phyloP scores from a whole-genome alignment of 176 grass and related monocot species.

The Phyllostachys edulis region DNA sequence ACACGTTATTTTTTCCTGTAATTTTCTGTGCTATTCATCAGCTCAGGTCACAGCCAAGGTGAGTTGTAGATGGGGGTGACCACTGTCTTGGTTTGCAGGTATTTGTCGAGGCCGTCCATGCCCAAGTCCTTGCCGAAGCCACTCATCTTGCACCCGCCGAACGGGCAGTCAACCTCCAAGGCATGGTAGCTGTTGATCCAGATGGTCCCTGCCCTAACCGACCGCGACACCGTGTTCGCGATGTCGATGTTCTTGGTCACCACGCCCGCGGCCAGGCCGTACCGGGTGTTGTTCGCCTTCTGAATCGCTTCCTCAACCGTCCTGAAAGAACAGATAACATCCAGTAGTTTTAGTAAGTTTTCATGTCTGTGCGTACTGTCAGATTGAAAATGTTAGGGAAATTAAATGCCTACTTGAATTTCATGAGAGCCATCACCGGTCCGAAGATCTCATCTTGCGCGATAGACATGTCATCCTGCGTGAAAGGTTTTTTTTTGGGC shows the following conservation, averaged over 20 bases:
- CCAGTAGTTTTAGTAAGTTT: conserved; percentile 10
- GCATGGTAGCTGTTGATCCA: conserved; percentile 86
- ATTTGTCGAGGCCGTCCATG: conserved; percentile 71
- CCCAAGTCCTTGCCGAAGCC: conserved; percentile 82
- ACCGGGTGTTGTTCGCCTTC: conserved; percentile 75
- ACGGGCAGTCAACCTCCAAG: conserved; percentile 51
- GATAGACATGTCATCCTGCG: conserved; percentile 65
- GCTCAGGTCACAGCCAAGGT: conserved; percentile 63
- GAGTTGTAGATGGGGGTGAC: conserved; percentile 68
- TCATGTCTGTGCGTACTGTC: not conserved
- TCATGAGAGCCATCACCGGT: conserved; percentile 69
- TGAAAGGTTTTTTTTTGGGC: not conserved
- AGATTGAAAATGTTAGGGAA: conserved; percentile 8
- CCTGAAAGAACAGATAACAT: conserved; percentile 19
- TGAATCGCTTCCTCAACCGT: conserved; percentile 77
- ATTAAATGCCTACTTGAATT: conserved; percentile 54
- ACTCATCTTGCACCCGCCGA: conserved; percentile 84
- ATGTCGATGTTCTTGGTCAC: conserved; percentile 76
- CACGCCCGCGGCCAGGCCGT: conserved; percentile 67
- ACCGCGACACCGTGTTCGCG: conserved; percentile 56
- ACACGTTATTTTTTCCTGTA: not conserved
- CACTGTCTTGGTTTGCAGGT: conserved; percentile 67
- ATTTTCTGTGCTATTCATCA: not conserved
- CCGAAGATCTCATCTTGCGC: conserved; percentile 75
- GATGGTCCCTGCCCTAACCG: conserved; percentile 51